These are phyloP conservation scores for Fusarium sp. DNA, from an alignment of 2,329 filamentous ascomycete species.

Conservation along the genomic window DNA sequence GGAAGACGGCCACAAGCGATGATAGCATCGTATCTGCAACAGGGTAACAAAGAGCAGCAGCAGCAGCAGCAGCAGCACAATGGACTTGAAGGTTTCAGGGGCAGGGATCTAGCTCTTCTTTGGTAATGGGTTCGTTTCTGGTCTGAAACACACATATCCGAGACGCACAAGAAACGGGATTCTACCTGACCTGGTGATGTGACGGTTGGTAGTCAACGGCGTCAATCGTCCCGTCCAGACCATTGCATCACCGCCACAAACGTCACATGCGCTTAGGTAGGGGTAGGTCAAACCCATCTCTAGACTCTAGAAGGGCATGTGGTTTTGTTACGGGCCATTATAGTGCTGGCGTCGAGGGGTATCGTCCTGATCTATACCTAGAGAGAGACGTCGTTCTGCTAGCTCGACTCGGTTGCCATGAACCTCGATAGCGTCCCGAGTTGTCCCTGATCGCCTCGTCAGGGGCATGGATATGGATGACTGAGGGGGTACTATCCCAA, in stretches of 20 bases:
- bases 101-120: slow-evolving; percentile 17
- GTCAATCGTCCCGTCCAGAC: background rate
- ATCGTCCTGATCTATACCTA: background rate
- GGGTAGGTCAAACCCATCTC: background rate
- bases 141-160: slow-evolving; percentile 40
- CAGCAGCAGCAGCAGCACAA: slow-evolving; percentile 14
- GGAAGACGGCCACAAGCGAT: slow-evolving; percentile 6
- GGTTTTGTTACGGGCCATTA: background rate
- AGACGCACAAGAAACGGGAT: slow-evolving; percentile 23
- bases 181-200: slow-evolving; percentile 2
- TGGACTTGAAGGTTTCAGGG: slow-evolving; percentile 21
- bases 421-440: slow-evolving; percentile 23
- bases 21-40: slow-evolving; percentile 23
- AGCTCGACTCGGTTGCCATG: slow-evolving; percentile 9
- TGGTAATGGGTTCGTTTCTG: slow-evolving; percentile 32
- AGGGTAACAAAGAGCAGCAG: slow-evolving; percentile 4
- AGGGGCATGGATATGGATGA: background rate
- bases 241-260: slow-evolving; percentile 18
- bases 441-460: slow-evolving; percentile 4
- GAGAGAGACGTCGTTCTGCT: slow-evolving; percentile 10
- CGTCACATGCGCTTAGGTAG: slow-evolving; percentile 8
- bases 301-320: slow-evolving; percentile 3
- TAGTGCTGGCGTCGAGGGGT: slow-evolving; percentile 17
- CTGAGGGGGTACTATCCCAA: background rate
- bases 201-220: slow-evolving; percentile 13